These are phyloP conservation scores for Amanita pseudoporphyria DNA, from an alignment of 768 basidiomycete genomes.

Conservation along the genomic window DNA sequence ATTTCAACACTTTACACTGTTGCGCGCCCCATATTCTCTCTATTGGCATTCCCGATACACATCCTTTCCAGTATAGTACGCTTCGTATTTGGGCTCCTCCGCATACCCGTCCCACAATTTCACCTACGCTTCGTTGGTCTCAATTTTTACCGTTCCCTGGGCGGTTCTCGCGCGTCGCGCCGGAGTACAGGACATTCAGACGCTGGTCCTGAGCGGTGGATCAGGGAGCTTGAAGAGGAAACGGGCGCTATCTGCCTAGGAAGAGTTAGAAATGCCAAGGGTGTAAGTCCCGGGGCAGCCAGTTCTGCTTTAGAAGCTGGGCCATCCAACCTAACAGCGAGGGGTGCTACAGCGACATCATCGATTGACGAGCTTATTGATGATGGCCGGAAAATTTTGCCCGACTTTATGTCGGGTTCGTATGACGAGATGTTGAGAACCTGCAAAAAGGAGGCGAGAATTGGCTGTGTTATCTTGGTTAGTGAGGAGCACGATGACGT, in stretches of 20 bases:
- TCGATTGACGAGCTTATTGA: slow-evolving; percentile 14
- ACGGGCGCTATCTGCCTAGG: slow-evolving; percentile 64
- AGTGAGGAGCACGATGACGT: slow-evolving; percentile 90
- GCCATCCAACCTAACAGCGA: slow-evolving; percentile 36
- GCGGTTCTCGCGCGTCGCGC: slow-evolving; percentile 25
- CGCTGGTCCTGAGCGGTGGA: slow-evolving; percentile 59
- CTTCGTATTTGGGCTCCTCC: slow-evolving; percentile 57
- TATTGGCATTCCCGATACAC: slow-evolving; percentile 52
- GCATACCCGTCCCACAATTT: slow-evolving; percentile 46
- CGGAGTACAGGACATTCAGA: slow-evolving; percentile 23
- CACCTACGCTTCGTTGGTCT: slow-evolving; percentile 40
- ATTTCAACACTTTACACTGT: slow-evolving; percentile 15
- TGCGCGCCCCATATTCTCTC: slow-evolving; percentile 30
- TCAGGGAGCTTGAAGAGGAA: slow-evolving; percentile 75
- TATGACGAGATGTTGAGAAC: slow-evolving; percentile 72
- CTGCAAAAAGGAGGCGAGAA: slow-evolving; percentile 61
- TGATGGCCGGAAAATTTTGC: slow-evolving; percentile 44
- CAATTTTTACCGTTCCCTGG: slow-evolving; percentile 33
- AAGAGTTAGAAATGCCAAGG: slow-evolving; percentile 22
- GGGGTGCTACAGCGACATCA: slow-evolving; percentile 15
- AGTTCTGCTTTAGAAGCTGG: slow-evolving; percentile 20
- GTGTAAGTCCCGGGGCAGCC: slow-evolving; percentile 20
- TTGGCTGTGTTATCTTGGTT: slow-evolving; percentile 76
- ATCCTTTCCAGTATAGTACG: slow-evolving; percentile 51
- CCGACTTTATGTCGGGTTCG: slow-evolving; percentile 70